Evolutionary conservation across 768 basidiomycete genomes (phyloP), one percentile per base, ranked within the genome.

Genomic region (Lyophyllum shimeji): DNA sequence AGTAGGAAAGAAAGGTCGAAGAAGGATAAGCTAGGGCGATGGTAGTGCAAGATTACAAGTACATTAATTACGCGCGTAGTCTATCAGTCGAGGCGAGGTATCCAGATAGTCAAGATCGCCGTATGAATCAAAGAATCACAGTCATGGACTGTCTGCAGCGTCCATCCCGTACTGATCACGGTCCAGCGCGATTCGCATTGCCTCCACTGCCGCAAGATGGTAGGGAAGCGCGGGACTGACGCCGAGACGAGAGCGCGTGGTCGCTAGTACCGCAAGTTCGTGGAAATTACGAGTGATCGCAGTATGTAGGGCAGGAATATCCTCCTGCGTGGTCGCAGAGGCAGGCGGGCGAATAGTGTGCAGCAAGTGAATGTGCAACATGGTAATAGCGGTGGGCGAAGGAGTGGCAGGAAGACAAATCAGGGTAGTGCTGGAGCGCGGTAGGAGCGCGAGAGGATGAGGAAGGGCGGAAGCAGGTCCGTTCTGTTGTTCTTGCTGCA

Each of bases 211-310:
- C 27, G 83, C 85, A 33, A 93, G 75, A 64, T 93, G 90, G 65
- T 87, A 83, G 12, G 90, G 91, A 50, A 93, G 67, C 37, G 75
- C 72, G 9, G 82, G 76, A 62, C 82, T 77, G 51, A 72, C 76
- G 25, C 71, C 75, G 46, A 82, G 71, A 57, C 74, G 75, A 79
- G 79, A 83, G 46, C 80, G 67, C 48, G 67, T 66, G 23, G 70
- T 69, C 2, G 84, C 78, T 9, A 93, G 80, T 25, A 90, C 77
- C 1, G 84, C 75, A 17, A 94, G 79, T 56, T 88, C 87, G 62
- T 89, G 77, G 63, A 80, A 92, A 64, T 84, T 92, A 43, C 70
- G 76, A 17, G 86, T 82, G 63, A 93, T 79, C 52, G 91, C 90
- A 23, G 60, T 63, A 47, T 76, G 72, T 13, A 80, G 65, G 27